Conservation (phyloP, 176 grass and related monocot species). For the Paspalum vaginatum region DNA sequence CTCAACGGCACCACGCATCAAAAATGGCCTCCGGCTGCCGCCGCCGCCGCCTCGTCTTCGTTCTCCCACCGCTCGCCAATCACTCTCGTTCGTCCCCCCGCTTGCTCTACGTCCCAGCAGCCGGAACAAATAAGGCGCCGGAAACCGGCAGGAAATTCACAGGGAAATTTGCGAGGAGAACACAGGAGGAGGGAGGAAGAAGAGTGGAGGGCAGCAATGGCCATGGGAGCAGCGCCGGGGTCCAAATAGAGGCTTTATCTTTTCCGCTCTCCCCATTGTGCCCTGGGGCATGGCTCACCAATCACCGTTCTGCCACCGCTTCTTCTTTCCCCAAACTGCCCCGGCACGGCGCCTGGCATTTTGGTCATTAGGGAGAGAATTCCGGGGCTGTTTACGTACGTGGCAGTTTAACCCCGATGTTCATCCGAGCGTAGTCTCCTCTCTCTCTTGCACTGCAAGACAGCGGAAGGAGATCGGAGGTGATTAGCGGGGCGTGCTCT, state of each 20-base stretch:
- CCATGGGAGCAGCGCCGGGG: slow-evolving; percentile 54
- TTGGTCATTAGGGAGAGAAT: not conserved
- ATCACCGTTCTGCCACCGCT: slow-evolving; percentile 45
- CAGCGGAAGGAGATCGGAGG: not conserved
- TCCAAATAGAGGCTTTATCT: slow-evolving; percentile 75
- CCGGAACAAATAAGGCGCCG: slow-evolving; percentile 6
- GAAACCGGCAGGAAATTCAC: slow-evolving; percentile 28
- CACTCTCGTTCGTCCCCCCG: not conserved
- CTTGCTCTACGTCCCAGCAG: not conserved
- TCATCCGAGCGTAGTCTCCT: slow-evolving; percentile 29
- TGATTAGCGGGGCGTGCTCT: not conserved
- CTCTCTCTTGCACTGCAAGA: slow-evolving; percentile 47
- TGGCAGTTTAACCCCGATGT: not conserved
- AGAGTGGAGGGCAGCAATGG: slow-evolving; percentile 59
- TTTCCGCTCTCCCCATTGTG: slow-evolving; percentile 38
- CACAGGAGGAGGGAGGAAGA: not conserved
- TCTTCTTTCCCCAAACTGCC: slow-evolving; percentile 37
- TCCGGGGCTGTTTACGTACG: not conserved
- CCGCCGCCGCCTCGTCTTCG: slow-evolving; percentile 15
- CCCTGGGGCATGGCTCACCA: not conserved
- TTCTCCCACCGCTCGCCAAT: slow-evolving; percentile 33
- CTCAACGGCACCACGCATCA: slow-evolving; percentile 55
- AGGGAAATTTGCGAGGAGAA: slow-evolving; percentile 33
- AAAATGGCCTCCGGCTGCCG: slow-evolving; percentile 51
- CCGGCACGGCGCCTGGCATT: slow-evolving; percentile 20